phyloP scores from a whole-genome alignment of 2,329 filamentous ascomycete species.

The Diplocarpon mali region DNA sequence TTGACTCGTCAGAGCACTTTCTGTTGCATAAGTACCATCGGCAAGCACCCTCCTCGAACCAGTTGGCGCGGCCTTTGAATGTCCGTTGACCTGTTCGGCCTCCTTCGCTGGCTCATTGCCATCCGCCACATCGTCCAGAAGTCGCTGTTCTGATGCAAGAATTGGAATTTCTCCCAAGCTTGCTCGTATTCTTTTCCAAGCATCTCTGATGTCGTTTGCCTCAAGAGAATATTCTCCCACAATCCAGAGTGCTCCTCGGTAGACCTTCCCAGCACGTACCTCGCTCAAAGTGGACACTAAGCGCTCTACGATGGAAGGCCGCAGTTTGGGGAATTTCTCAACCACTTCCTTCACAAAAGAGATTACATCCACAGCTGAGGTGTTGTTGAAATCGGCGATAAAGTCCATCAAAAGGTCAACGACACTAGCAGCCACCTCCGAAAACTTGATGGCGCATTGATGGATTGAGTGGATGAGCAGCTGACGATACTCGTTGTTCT shows the following conservation, averaged over 20 bases:
- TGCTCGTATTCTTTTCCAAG: slow-evolving; percentile 90
- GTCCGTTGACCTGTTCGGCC: slow-evolving; percentile 62
- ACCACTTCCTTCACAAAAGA: slow-evolving; percentile 98
- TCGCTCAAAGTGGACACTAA: slow-evolving; percentile 85
- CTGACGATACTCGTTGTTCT: slow-evolving; percentile 91
- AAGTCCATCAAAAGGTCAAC: slow-evolving; percentile 98
- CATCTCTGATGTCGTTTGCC: slow-evolving; percentile 86
- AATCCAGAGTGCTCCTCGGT: slow-evolving; percentile 93
- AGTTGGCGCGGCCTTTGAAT: slow-evolving; percentile 66
- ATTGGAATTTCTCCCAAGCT: slow-evolving; percentile 97
- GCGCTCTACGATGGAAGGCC: slow-evolving; percentile 76
- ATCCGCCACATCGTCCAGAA: slow-evolving; percentile 73
- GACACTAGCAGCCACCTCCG: slow-evolving; percentile 91
- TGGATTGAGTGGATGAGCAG: slow-evolving; percentile 95
- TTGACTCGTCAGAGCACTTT: slow-evolving; percentile 88
- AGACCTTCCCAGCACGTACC: slow-evolving; percentile 93
- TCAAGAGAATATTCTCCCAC: slow-evolving; percentile 94
- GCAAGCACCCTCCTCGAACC: slow-evolving; percentile 87
- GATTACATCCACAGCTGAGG: slow-evolving; percentile 93
- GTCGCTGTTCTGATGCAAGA: slow-evolving; percentile 81
- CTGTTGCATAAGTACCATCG: slow-evolving; percentile 94
- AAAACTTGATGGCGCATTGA: slow-evolving; percentile 98
- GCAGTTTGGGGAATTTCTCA: slow-evolving; percentile 88
- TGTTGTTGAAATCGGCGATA: slow-evolving; percentile 95
- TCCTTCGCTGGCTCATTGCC: slow-evolving; percentile 53